Evolutionary conservation across 1,139 yeast species (phyloP).

Genomic region (Protomyces inundatus): DNA sequence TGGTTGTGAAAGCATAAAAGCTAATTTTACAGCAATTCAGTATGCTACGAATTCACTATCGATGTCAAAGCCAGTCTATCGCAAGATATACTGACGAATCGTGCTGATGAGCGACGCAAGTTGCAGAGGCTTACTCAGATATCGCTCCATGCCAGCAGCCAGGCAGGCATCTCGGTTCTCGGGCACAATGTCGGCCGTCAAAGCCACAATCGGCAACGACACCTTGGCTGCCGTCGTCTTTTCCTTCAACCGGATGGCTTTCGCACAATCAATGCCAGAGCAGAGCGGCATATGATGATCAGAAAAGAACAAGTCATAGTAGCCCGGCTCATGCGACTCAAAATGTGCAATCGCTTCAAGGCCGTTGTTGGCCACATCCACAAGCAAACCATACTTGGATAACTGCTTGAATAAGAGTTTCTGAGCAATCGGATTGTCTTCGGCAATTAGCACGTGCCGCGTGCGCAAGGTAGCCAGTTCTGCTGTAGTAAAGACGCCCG

Average conservation of each 20-base stretch:
- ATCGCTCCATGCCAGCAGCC: constrained; percentile 22
- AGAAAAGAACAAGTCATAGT: constrained; percentile 5
- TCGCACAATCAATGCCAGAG: constrained; percentile 26
- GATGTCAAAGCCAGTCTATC: background rate
- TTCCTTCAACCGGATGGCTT: constrained; percentile 6
- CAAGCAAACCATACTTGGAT: constrained; percentile 16
- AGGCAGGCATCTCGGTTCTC: constrained; percentile 16
- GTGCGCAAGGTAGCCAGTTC: background rate
- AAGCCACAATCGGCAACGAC: constrained; percentile 16
- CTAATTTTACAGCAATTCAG: background rate
- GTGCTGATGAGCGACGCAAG: constrained; percentile 1
- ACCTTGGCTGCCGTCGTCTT: background rate
- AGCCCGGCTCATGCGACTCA: constrained; percentile 10
- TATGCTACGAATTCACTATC: too few relatives aligned
- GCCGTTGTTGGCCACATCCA: constrained; percentile 27
- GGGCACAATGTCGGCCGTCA: constrained; percentile 26
- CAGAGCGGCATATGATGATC: constrained; percentile 26
- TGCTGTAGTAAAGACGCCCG: background rate
- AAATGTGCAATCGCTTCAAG: constrained; percentile 25
- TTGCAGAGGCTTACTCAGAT: constrained; percentile 20
- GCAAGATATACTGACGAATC: constrained; percentile 7
- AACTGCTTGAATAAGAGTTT: constrained; percentile 23
- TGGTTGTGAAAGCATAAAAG: background rate
- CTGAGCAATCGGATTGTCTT: constrained; percentile 28
- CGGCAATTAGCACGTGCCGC: constrained; percentile 9